phyloP scores from a whole-genome alignment of 257 asterid species.

The Fraxinus excelsior region DNA sequence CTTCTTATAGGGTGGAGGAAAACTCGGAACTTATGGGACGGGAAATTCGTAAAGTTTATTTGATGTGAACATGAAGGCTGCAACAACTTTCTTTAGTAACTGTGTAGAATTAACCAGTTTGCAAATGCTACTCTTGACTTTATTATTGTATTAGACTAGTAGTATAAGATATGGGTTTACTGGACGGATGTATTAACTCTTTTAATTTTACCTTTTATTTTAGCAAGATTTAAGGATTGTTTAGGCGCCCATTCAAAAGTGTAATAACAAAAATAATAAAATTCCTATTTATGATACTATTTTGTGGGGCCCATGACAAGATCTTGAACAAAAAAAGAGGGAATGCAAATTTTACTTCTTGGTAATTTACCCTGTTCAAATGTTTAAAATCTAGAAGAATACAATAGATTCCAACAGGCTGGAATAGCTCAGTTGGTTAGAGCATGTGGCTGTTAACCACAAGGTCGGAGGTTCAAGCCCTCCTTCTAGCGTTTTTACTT shows the following conservation, averaged over 20 bases:
- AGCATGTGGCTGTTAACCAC: constrained; percentile 99
- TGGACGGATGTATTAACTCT: not conserved
- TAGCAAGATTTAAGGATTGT: not conserved
- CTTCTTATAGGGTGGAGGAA: not conserved
- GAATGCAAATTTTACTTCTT: too few relatives aligned
- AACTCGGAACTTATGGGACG: not conserved
- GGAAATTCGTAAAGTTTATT: not conserved
- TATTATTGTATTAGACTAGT: not conserved
- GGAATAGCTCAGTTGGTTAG: constrained; percentile 99
- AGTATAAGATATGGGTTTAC: not conserved
- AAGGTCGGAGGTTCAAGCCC: constrained; percentile 96
- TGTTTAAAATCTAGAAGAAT: too few relatives aligned
- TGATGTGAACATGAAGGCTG: not conserved
- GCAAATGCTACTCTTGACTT: constrained; percentile 4
- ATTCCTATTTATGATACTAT: too few relatives aligned
- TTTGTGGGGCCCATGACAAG: too few relatives aligned
- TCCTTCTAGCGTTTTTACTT: constrained; percentile 41
- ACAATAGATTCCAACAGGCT: constrained; percentile 31
- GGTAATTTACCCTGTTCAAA: too few relatives aligned
- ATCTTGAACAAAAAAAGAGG: too few relatives aligned
- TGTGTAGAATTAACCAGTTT: not conserved
- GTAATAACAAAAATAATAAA: too few relatives aligned
- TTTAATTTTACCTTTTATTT: not conserved
- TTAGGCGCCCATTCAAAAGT: not conserved
- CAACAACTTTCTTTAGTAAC: not conserved